These are phyloP conservation scores for Xylariaceae sp. DNA, from an alignment of 2,329 filamentous ascomycete genomes.

Conservation along the genomic window DNA sequence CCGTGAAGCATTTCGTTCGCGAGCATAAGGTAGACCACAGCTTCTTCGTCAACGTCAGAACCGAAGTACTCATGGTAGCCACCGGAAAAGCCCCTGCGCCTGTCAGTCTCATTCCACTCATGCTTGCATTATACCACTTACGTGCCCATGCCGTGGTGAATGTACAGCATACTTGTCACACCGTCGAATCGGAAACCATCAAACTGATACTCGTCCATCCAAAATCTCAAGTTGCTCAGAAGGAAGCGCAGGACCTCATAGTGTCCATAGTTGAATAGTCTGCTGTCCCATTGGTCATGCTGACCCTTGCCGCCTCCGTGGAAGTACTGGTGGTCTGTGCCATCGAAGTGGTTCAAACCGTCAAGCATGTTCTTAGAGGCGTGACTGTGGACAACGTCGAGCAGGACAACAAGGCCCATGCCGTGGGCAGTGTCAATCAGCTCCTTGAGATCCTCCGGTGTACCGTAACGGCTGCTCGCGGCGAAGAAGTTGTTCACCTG, in stretches of 20 bases:
- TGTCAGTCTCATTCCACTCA: constrained; percentile 23
- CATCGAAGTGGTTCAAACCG: constrained; percentile 93
- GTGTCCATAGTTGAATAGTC: constrained; percentile 92
- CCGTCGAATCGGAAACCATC: constrained; percentile 98
- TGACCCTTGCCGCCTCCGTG: constrained; percentile 77
- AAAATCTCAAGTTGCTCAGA: constrained; percentile 91
- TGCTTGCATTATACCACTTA: constrained; percentile 43
- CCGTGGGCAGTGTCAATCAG: constrained; percentile 91
- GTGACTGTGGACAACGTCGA: constrained; percentile 96
- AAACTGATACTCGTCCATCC: constrained; percentile 98
- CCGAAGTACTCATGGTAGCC: constrained; percentile 99
- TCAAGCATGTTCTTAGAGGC: constrained; percentile 96
- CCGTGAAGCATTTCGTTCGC: constrained; percentile 93
- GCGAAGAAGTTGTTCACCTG: constrained; percentile 99
- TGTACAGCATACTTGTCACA: constrained; percentile 97
- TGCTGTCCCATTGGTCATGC: constrained; percentile 93
- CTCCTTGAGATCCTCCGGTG: constrained; percentile 92
- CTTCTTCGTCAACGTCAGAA: constrained; percentile 81
- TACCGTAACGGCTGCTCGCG: constrained; percentile 89
- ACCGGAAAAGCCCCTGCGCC: constrained; percentile 80
- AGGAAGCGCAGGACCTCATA: constrained; percentile 96
- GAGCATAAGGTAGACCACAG: constrained; percentile 89
- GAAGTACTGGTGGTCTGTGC: constrained; percentile 93
- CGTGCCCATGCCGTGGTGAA: constrained; percentile 94
- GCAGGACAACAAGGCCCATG: constrained; percentile 81